A percentile compares a stretch with the other conserved stretches of the same genome.
Evolutionary conservation across 805 yeast species (phyloP).

Genomic region (Saccharomyces mikatae): DNA sequence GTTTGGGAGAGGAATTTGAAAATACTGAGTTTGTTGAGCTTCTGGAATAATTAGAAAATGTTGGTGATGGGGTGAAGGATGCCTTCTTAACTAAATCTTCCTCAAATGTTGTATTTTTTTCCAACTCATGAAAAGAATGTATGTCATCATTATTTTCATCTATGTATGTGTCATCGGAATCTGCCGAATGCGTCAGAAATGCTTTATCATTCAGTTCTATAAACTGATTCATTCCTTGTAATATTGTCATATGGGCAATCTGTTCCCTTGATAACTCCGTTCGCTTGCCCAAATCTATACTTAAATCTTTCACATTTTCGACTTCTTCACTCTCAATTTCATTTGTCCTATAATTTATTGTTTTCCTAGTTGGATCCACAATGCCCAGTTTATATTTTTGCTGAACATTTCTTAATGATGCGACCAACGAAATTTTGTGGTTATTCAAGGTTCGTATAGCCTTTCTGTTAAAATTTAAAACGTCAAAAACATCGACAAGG

Average conservation of each 20-base stretch:
- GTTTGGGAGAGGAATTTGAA: conserved; percentile 20
- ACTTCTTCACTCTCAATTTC: conserved; percentile 2
- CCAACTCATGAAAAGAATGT: conserved; percentile 1
- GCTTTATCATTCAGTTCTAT: not conserved
- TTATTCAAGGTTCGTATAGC: conserved; percentile 7
- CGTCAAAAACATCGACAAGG: conserved; percentile 16
- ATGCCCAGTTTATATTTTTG: conserved; percentile 10
- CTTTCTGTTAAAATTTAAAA: conserved; percentile 11
- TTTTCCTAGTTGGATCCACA: conserved; percentile 1
- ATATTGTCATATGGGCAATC: not conserved
- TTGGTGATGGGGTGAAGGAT: conserved; percentile 8
- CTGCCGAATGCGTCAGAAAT: conserved; percentile 8
- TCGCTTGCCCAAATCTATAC: not conserved
- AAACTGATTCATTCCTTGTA: not conserved
- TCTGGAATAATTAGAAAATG: conserved; percentile 18
- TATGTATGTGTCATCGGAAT: conserved; percentile 7
- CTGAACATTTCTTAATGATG: conserved; percentile 12
- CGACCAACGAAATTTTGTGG: conserved; percentile 11
- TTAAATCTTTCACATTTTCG: not conserved
- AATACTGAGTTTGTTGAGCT: conserved; percentile 21
- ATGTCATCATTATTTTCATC: conserved; percentile 3
- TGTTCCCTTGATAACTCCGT: not conserved
- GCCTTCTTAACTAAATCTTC: not conserved
- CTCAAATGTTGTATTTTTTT: not conserved
- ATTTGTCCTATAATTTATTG: conserved; percentile 1